Base-by-base conservation (phyloP, 169 alveolate genomes). In the Plasmodium chabaudi region DNA sequence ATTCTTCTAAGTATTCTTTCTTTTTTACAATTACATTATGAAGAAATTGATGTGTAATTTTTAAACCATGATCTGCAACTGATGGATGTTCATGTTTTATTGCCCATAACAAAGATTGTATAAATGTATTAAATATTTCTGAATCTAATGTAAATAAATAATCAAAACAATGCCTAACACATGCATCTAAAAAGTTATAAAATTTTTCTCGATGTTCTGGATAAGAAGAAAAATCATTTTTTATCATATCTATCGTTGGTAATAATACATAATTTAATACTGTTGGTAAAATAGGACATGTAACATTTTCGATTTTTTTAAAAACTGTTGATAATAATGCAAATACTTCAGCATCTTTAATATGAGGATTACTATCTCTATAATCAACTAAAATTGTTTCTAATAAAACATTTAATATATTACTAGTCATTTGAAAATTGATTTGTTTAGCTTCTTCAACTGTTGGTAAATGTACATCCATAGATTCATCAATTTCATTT, bases 121-220 rank as follows among this genome's bases (percentile, higher is more conserved):
- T 95, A 53, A 92, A 94, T 5, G 95, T 73, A 46, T 95, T 86
- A 77, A 93, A 89, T 12, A 95, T 93, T 64, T 95, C 97, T 71
- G 94, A 87, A 64, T 96, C 97, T 60, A 96, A 93, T 21, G 92
- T 65, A 57, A 95, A 88, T 34, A 96, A 68, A 57, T 94, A 94
- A 44, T 91, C 93, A 77, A 95, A 95, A 63, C 97, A 94, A 75
- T 90, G 94, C 82, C 93, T 94, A 23, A 94, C 94, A 49, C 96
- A 91, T 72, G 96, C 96, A 75, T 95, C 94, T 25, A 96, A 69
- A 71, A 96, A 87, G 72, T 94, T 94, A 82, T 95, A 96, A 74
- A 96, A 96, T 64, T 94, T 87, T 92, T 95, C 97, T 47, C 98
- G 70, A 73, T 96, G 98, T 74, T 96, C 98, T 9, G 98, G 98